Evolutionary conservation across 768 basidiomycete genomes (phyloP).

Genomic region (Russula dissimulans): DNA sequence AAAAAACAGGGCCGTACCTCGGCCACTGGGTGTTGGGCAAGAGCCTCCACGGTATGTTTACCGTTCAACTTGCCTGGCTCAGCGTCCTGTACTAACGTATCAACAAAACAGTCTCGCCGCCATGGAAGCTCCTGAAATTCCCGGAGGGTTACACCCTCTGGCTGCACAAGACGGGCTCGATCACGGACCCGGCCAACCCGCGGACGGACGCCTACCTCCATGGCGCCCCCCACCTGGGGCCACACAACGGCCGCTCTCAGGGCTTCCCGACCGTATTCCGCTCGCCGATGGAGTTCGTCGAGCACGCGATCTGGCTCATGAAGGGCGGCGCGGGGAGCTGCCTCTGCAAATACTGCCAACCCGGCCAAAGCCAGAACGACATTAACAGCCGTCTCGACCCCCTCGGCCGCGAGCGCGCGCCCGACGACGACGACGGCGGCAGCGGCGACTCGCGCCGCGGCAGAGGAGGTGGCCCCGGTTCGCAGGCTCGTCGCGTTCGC

Average conservation of each 20-base stretch:
- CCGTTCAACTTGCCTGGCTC: no score
- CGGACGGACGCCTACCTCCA: slow-evolving; percentile 9
- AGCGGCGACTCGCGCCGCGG: background rate
- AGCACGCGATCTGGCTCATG: slow-evolving; percentile 20
- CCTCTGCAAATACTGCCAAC: slow-evolving; percentile 2
- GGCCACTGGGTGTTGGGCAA: slow-evolving; percentile 5
- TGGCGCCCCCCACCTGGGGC: background rate
- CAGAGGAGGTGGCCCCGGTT: background rate
- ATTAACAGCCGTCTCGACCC: background rate
- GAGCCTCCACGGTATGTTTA: background rate
- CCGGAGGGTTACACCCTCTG: slow-evolving; percentile 8
- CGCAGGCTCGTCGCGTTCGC: background rate
- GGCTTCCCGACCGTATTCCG: background rate
- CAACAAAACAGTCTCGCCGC: background rate
- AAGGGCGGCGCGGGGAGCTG: background rate
- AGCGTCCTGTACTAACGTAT: no score
- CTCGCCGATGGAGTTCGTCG: slow-evolving; percentile 16
- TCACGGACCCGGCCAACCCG: slow-evolving; percentile 1
- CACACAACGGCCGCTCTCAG: background rate
- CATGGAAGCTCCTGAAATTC: background rate
- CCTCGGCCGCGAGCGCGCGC: background rate
- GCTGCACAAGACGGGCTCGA: slow-evolving; percentile 2
- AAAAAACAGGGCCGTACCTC: slow-evolving; percentile 5
- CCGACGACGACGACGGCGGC: background rate
- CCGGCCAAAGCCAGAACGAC: background rate